Evolutionary conservation across 768 basidiomycete genomes (phyloP), one percentile per base, ranked within the genome.

Genomic region (Asterophora lycoperdoides): DNA sequence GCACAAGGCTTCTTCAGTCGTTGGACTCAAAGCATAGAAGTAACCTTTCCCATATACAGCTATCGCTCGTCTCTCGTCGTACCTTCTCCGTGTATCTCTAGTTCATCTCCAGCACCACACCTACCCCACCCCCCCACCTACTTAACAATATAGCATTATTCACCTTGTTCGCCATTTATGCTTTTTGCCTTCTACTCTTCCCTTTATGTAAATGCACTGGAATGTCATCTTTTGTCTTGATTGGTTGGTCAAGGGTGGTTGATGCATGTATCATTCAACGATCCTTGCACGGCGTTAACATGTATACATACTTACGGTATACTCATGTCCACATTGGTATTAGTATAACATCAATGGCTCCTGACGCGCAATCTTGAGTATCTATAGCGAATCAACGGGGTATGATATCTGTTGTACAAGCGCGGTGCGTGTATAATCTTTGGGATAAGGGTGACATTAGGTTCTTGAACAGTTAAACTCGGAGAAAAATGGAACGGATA

Each of bases 21-120:
- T 64, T 28, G 62, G 60, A 29, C 61, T 65, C 47, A 62, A 61
- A 55, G 63, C 64, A 55, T 65, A 58, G 55, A 53, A 15, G 14
- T 20, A 46, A n/a, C 42, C 34, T 14, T 20, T 15, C 2, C 18
- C 10, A 34, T 13, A 9, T 23, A 18, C 6, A 30, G 9, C 19
- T 20, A 34, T 40, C 14, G 39, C 32, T 34, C 4, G 13, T 26
- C 14, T 14, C 11, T 37, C 14, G 11, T 33, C 28, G 20, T 26
- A 5, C 19, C 34, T 33, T 38, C 42, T 28, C 14, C 18, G 8
- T 57, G 56, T 55, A 57, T 56, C 48, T 46, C 28, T 58, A 53
- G 49, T 40, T 48, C 37, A 43, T 23, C 36, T 8, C 41, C 15
- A 3, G 23, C 23, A 23, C 6, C 23, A 23, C 23, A 23, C 23